Evolutionary conservation across 768 basidiomycete genomes (phyloP).

Genomic region (Boletus pseudo-olivaceus): DNA sequence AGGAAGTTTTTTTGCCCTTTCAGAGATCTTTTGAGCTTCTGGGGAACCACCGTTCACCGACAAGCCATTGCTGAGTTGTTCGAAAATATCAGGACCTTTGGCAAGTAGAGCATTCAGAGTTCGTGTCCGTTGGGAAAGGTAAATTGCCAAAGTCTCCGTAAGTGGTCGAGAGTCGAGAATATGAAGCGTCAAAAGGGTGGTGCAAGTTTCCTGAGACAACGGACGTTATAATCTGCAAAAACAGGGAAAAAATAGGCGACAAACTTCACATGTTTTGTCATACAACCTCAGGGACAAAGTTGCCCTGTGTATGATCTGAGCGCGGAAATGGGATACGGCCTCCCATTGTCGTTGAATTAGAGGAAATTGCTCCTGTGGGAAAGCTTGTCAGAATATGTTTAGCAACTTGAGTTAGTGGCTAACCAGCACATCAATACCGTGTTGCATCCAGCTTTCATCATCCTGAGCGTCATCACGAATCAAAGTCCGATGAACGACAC

Average conservation of each 20-base stretch:
- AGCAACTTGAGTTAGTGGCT: conserved; percentile 12
- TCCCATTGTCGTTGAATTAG: conserved; percentile 94
- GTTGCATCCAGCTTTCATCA: conserved; percentile 53
- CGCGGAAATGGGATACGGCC: conserved; percentile 76
- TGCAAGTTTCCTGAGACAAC: conserved; percentile 58
- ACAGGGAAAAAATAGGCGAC: conserved; percentile 20
- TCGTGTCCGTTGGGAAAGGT: conserved; percentile 69
- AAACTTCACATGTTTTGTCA: conserved; percentile 50
- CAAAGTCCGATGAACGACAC: conserved; percentile 79
- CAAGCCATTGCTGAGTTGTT: conserved; percentile 31
- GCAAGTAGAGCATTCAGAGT: conserved; percentile 47
- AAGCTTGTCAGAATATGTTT: neutral
- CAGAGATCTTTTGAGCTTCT: conserved; percentile 10
- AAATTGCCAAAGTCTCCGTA: conserved; percentile 62
- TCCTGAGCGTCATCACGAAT: conserved; percentile 61
- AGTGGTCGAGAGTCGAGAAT: conserved; percentile 86
- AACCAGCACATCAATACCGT: conserved; percentile 64
- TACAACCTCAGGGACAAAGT: conserved; percentile 71
- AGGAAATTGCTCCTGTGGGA: conserved; percentile 73
- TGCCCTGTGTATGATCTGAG: conserved; percentile 88
- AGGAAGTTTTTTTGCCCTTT: conserved; percentile 7
- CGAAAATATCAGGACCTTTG: conserved; percentile 26
- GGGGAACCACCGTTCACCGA: conserved; percentile 36
- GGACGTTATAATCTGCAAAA: neutral
- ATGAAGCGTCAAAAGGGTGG: conserved; percentile 78